Conservation (phyloP, 2,329 filamentous ascomycete genomes). For the Fusarium pseudonygamai region DNA sequence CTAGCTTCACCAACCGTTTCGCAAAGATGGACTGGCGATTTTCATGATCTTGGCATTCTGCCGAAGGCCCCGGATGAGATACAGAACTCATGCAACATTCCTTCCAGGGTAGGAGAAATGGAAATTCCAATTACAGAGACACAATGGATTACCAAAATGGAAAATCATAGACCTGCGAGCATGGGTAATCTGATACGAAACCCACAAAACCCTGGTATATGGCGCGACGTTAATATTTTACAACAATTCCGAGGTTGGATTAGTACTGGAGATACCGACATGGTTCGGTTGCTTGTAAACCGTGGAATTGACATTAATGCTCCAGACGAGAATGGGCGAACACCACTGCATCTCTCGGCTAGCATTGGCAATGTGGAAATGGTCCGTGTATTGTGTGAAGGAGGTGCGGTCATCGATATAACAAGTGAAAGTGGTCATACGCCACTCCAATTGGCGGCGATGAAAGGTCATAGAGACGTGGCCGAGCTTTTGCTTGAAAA, state of each 20-base stretch:
- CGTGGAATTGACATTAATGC: not conserved
- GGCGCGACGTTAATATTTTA: rapidly evolving
- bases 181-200: too few species aligned
- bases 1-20: not conserved
- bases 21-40: not conserved
- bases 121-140: not conserved
- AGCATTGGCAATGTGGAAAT: not conserved
- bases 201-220: not conserved
- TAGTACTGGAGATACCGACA: not conserved
- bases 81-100: too few species aligned
- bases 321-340: too few species aligned
- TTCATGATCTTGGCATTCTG: not conserved
- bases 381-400: not conserved
- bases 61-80: not conserved
- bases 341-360: not conserved
- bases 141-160: too few species aligned
- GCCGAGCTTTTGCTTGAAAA: not conserved
- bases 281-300: not conserved
- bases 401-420: not conserved
- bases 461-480: not conserved
- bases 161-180: too few species aligned
- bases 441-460: not conserved
- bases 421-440: not conserved
- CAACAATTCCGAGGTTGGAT: not conserved
- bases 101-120: not conserved